phyloP scores from a whole-genome alignment of 140 eudicot genomes.

The Stevia rebaudiana region DNA sequence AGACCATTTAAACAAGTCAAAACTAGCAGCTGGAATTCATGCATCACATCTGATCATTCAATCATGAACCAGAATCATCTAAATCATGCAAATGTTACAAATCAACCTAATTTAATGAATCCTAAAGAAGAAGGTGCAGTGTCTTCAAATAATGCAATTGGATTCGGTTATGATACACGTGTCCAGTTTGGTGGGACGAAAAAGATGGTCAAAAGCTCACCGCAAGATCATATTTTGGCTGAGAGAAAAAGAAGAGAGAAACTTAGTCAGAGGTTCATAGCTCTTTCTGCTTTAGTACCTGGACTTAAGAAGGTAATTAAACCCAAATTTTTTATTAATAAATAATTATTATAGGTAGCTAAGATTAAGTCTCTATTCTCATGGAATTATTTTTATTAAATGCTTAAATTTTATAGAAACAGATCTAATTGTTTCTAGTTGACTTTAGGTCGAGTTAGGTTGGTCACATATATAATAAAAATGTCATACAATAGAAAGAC shows the following conservation, averaged over 20 bases:
- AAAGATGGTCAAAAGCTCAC: conserved; percentile 20
- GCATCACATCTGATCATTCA: conserved; percentile 18
- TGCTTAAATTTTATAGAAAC: too few relatives aligned
- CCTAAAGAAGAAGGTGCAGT: conserved; percentile 46
- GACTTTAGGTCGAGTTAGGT: too few relatives aligned
- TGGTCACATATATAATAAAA: too few relatives aligned
- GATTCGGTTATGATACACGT: too few relatives aligned
- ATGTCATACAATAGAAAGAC: too few relatives aligned
- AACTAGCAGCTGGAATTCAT: conserved; percentile 39
- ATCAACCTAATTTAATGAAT: conserved; percentile 15
- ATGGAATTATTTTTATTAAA: too few relatives aligned
- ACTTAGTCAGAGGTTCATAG: conserved; percentile 64
- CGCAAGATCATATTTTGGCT: conserved; percentile 67
- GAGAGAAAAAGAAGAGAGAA: conserved; percentile 79
- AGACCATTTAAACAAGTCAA: conserved; percentile 49
- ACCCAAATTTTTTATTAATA: too few relatives aligned
- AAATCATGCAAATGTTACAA: conserved; percentile 13
- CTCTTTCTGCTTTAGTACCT: conserved; percentile 66
- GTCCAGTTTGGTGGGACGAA: conserved; percentile 28
- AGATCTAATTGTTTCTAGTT: too few relatives aligned
- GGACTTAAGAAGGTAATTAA: conserved; percentile 60
- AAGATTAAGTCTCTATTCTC: too few relatives aligned
- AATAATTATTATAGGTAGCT: too few relatives aligned
- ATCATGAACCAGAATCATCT: conserved; percentile 15
- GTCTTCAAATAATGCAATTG: conserved; percentile 23